Percentiles rank a stretch among this genome's conserved stretches.
Conservation (phyloP, 805 yeast species). For the Nakazawaea laoshanensis region DNA sequence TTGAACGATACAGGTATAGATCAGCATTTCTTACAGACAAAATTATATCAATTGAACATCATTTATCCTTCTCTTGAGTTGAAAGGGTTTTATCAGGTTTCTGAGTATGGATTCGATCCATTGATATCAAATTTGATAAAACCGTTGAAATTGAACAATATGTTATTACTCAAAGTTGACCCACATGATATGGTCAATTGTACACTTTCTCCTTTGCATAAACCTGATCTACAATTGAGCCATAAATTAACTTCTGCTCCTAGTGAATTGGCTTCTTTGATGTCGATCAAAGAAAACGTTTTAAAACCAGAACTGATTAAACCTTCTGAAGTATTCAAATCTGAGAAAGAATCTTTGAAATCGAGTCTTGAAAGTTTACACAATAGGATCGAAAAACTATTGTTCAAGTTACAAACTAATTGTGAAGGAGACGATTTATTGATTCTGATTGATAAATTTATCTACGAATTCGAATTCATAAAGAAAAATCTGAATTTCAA, state of each 20-base stretch:
- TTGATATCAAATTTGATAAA: not conserved
- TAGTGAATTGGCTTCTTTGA: slow-evolving; percentile 7
- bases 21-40: not conserved
- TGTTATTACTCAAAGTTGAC: no score
- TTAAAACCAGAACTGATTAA: not conserved
- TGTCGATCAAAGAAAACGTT: slow-evolving; percentile 1
- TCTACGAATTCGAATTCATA: slow-evolving; percentile 1
- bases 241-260: slow-evolving; percentile 1
- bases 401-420: not conserved
- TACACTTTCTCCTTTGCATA: no score
- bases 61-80: slow-evolving; percentile 7
- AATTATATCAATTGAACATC: slow-evolving; percentile 5
- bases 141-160: not conserved
- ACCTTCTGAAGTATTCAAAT: not conserved
- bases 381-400: not conserved
- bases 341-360: not conserved
- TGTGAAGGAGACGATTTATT: slow-evolving; percentile 3
- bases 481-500: not conserved
- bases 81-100: slow-evolving; percentile 6
- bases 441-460: slow-evolving; percentile 5
- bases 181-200: no score
- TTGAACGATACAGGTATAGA: slow-evolving; percentile 7
- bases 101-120: not conserved
- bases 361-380: not conserved
- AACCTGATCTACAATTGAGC: no score